Conservation (phyloP, 192 early-diverging fungal genomes). For the Lobulomyces angularis region DNA sequence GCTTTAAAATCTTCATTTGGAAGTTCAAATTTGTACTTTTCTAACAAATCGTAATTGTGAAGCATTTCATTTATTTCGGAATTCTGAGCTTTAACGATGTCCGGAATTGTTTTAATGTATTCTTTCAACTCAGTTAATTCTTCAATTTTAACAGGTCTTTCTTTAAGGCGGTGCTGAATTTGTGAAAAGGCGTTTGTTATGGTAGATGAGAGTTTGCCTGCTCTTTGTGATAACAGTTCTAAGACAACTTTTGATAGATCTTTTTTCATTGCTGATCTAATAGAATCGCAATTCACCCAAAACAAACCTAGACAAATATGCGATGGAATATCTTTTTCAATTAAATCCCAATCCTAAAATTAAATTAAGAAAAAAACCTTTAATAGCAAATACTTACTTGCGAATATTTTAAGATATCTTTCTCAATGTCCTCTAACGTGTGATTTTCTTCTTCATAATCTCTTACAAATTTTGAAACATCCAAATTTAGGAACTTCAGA, state of each 20-base stretch:
- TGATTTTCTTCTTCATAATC: constrained; percentile 41
- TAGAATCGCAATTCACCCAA: constrained; percentile 40
- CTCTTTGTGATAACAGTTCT: constrained; percentile 28
- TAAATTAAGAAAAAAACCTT: too few relatives aligned
- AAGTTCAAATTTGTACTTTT: constrained; percentile 39
- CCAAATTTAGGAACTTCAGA: constrained; percentile 33
- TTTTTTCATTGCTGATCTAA: constrained; percentile 36
- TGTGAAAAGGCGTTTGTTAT: constrained; percentile 29
- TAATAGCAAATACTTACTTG: too few relatives aligned
- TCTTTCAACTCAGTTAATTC: constrained; percentile 45
- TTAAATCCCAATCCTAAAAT: constrained; percentile 47
- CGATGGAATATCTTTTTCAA: constrained; percentile 46
- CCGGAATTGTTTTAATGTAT: constrained; percentile 44
- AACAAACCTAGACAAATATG: constrained; percentile 43
- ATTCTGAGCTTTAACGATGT: constrained; percentile 25
- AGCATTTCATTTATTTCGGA: constrained; percentile 36
- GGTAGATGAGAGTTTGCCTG: constrained; percentile 22
- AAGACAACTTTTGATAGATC: constrained; percentile 42
- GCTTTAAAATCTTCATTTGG: constrained; percentile 48
- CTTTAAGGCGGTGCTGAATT: constrained; percentile 34
- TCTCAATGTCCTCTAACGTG: constrained; percentile 44
- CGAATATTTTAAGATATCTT: constrained; percentile 27
- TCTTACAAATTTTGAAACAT: constrained; percentile 29
- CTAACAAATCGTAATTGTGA: constrained; percentile 39
- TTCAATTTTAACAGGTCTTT: constrained; percentile 44